Evolutionary conservation across 2,329 filamentous ascomycete genomes (phyloP), one percentile per base, ranked within the genome.

Genomic region (Lasiodiplodia citricola): DNA sequence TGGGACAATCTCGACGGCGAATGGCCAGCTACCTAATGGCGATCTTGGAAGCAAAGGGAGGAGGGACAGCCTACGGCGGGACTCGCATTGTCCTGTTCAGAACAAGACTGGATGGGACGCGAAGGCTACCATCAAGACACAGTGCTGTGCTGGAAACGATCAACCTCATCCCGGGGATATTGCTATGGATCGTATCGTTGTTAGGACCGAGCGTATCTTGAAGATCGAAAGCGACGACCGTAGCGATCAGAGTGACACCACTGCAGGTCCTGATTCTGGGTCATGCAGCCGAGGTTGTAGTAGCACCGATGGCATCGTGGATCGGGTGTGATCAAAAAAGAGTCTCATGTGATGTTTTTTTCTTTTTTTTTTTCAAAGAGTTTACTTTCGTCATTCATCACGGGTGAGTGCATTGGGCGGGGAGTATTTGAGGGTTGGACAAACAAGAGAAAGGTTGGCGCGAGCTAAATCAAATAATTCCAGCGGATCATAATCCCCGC

Each of bases 151-250:
- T 14, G 60, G 47, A 13, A 52, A 3, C 31, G 60, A 31, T 11
- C 18, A 52, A 14, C 60, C 28, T 7, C 38, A 52, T 28, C 60
- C n/a, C 13, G 65, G 60, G 18, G 65, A 67, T 2, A 52, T 58
- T 38, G 41, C 54, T 18, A 21, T 67, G 21, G 65, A 67, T 31
- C 54, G 65, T 28, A 67, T 67, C 25, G 65, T 67, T 21, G 55
- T 67, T 31, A 60, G 35, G 31, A 67, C 55, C 7, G 65, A 67
- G 55, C 65, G 54, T 14, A 67, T 58, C 44, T 47, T 44, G 44
- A 56, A 67, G 51, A 35, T 67, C 31, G 65, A 67, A n/a, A 58
- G 55, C 41, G 55, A 67, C 18, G 44, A 14, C 23, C 55, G 23
- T 13, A 67, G 55, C 21, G 55, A 67, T 10, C 55, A 44, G n/a